Percentiles rank a stretch among this genome's conserved stretches.
These are phyloP conservation scores for Mycocentrospora acerina DNA, from an alignment of 2,329 filamentous ascomycete genomes.

Conservation along the genomic window DNA sequence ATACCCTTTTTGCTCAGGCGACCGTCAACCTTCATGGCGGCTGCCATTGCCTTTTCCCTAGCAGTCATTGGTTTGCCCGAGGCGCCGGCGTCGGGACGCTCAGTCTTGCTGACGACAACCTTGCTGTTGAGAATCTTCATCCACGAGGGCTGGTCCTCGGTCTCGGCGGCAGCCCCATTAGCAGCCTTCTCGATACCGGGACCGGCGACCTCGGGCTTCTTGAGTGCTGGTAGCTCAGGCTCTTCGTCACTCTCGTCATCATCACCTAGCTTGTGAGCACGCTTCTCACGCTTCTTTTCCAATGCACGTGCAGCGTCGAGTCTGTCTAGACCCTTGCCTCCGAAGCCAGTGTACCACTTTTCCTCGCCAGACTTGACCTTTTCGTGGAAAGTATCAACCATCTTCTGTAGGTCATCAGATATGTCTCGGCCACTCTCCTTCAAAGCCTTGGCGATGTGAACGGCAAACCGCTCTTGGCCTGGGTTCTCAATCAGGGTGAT, in stretches of 20 bases:
- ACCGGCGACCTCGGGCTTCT: constrained; percentile 55
- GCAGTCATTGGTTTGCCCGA: constrained; percentile 59
- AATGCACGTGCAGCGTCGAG: constrained; percentile 90
- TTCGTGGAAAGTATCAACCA: constrained; percentile 71
- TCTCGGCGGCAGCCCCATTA: constrained; percentile 13
- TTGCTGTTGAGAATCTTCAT: constrained; percentile 59
- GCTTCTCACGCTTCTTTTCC: constrained; percentile 73
- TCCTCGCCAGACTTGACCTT: constrained; percentile 93
- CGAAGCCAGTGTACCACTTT: constrained; percentile 83
- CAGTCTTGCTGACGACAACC: constrained; percentile 72
- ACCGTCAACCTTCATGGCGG: constrained; percentile 86
- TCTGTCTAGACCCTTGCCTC: constrained; percentile 88
- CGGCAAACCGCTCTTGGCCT: constrained; percentile 86
- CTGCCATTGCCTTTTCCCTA: constrained; percentile 83
- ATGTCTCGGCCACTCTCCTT: constrained; percentile 85
- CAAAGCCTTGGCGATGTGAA: constrained; percentile 87
- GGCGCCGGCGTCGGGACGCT: constrained; percentile 51
- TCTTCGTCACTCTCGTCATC: constrained; percentile 88
- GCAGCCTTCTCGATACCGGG: constrained; percentile 38
- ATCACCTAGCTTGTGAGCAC: constrained; percentile 80
- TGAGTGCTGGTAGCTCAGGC: constrained; percentile 53
- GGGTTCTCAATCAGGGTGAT: constrained; percentile 93
- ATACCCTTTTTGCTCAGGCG: constrained; percentile 87
- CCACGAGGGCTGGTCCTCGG: constrained; percentile 27
- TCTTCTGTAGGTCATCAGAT: constrained; percentile 65